Conservation (phyloP, 345 rosid species). For the Ceriops tagal region DNA sequence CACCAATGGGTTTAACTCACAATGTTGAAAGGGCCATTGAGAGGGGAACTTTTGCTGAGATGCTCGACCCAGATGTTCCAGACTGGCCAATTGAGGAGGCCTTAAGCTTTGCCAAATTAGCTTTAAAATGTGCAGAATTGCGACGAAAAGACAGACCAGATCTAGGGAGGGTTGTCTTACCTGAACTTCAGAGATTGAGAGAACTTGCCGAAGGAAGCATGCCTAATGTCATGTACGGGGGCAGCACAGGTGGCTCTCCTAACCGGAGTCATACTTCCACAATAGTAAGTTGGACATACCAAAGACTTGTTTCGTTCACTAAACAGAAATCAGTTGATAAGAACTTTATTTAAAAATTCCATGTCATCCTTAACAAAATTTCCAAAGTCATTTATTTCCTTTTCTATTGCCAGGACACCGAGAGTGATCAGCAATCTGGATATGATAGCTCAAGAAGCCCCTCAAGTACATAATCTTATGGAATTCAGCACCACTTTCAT, state of each 20-base stretch:
- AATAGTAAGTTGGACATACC: constrained; percentile 23
- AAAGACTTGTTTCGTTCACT: background rate
- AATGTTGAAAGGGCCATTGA: constrained; percentile 58
- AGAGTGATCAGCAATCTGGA: constrained; percentile 34
- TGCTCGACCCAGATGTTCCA: constrained; percentile 52
- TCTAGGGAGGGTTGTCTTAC: constrained; percentile 54
- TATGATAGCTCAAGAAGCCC: constrained; percentile 33
- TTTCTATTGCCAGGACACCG: constrained; percentile 34
- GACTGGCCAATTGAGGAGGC: constrained; percentile 84
- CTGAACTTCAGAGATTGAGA: constrained; percentile 67
- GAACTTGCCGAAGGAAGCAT: constrained; percentile 52
- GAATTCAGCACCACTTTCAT: background rate
- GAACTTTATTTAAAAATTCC: background rate
- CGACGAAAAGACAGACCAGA: constrained; percentile 90
- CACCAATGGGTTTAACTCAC: constrained; percentile 87
- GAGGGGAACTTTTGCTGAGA: constrained; percentile 43
- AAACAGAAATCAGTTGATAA: background rate
- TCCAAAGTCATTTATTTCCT: background rate
- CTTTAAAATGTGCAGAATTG: constrained; percentile 68
- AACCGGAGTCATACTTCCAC: constrained; percentile 24
- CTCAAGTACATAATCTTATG: constrained; percentile 30
- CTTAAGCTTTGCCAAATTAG: constrained; percentile 51
- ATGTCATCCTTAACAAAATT: background rate
- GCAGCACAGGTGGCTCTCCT: constrained; percentile 30
- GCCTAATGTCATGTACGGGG: constrained; percentile 22